Conservation (phyloP, 1,284 basidiomycete genomes). For the Stereum hirsutum region DNA sequence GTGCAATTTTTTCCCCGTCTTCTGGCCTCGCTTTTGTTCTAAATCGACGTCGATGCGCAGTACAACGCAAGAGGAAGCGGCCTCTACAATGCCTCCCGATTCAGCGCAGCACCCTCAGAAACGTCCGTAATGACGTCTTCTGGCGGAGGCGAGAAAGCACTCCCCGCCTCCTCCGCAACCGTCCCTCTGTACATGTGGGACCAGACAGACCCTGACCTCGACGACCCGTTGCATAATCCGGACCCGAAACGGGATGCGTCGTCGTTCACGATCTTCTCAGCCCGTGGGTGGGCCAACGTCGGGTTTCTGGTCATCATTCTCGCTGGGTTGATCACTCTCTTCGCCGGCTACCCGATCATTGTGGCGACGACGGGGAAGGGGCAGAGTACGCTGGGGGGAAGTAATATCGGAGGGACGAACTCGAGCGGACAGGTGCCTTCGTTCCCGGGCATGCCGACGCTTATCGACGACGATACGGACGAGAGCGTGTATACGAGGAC, state of each 20-base stretch:
- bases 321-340: conserved; percentile 53
- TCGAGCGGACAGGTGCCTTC: conserved; percentile 54
- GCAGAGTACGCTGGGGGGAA: conserved; percentile 31
- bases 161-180: conserved; percentile 24
- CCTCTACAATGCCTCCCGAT: conserved; percentile 40
- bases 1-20: conserved; percentile 19
- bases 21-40: conserved; percentile 1
- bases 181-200: conserved; percentile 67
- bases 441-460: conserved; percentile 45
- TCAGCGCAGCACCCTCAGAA: conserved; percentile 54
- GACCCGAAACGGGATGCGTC: conserved; percentile 55
- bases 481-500: conserved; percentile 26
- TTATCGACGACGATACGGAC: conserved; percentile 29
- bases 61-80: conserved; percentile 39
- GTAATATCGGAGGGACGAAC: conserved; percentile 72
- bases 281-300: conserved; percentile 67
- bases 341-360: conserved; percentile 78
- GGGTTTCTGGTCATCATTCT: conserved; percentile 51
- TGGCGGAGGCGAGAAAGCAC: conserved; percentile 24
- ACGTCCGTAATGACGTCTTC: conserved; percentile 27
- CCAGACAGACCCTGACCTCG: conserved; percentile 61
- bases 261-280: conserved; percentile 56
- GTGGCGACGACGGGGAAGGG: conserved; percentile 31
- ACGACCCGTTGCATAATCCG: conserved; percentile 70
- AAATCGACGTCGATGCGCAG: conserved; percentile 23